Base-by-base conservation (phyloP, 1,284 basidiomycete genomes). In the Leccinum pachyderme region DNA sequence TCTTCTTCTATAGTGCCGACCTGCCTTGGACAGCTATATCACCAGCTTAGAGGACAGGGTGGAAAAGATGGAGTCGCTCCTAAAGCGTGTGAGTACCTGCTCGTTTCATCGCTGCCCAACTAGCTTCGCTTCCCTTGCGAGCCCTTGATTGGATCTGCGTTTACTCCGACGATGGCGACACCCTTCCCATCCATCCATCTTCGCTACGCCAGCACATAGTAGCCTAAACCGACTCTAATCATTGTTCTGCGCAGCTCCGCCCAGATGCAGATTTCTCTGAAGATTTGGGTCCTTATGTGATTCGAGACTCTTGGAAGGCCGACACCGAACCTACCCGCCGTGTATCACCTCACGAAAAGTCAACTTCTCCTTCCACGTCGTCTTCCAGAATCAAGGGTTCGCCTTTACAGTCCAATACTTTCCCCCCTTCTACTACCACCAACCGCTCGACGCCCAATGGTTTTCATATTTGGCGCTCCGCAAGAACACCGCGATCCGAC, bases 31-130 rank as follows among this genome's bases (percentile, higher is more conserved):
- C 59, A 89, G 91, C 45, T 93, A 90, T 71, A 75, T 93, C 52
- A 88, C 85, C 27, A 79, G 79, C 32, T 74, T 95, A 22, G 92
- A 95, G 69, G 86, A 91, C 65, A 81, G 84, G 54, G 70, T 92
- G 46, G 87, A 87, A 61, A 81, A 78, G 54, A 76, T 93, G 67
- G 91, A 93, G 66, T 72, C 77, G 0, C 72, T 94, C 3, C 71
- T 93, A 43, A 78, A 79, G 63, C 79, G 83, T 69, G 87, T 89
- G 62, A 72, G 82, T 41, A 41, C 29, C 11, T 24, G 22, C 43
- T 7, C 33, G 35, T 46, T 44, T 50, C 47, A 24, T 27, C 28
- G 25, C 35, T 32, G 5, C 45, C 44, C 18, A 50, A 11, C 24
- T 8, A 11, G 2, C 27, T 50, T 49, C 28, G 13, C 44, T 47